Evolutionary conservation across 2,329 filamentous ascomycete species (phyloP), one percentile per base, ranked within the genome.

Genomic region (Colletotrichum aenigma): DNA sequence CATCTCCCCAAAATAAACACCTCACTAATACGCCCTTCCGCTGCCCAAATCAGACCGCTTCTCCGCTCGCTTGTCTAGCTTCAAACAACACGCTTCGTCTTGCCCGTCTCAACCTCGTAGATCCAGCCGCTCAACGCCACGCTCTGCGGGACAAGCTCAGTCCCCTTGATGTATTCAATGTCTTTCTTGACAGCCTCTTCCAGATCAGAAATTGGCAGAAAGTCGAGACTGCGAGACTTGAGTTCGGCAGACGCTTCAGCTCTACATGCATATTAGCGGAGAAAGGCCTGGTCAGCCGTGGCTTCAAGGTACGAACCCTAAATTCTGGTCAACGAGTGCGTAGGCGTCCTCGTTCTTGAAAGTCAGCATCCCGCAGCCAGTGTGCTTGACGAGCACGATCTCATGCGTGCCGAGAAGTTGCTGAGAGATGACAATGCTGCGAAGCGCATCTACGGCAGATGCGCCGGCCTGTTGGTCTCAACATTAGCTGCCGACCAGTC

Each of bases 351-450:
- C 87, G 77, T 94, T 91, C n/a, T 86, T 87, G 80, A 94, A 93
- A 0, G 89, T 94, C 67, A 94, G 83, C 93, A 94, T 95, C 3
- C 94, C 94, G 80, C 93, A 95, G 9, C 91, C 92, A 1, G 93
- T 94, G 77, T 95, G 93, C 86, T 95, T 95, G 79, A 96, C 87
- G 28, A 96, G 82, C 21, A 96, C 83, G 66, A 97, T 92, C 83
- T 96, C 94, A 2, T 89, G 88, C 0, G 95, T 97, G 10, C 93
- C 94, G 0, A 97, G 89, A 9, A 96, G 87, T 82, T 96, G 94
- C 84, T 97, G 89, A 1, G 94, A 96, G 80, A 97, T 95, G 76
- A 96, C 84, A 71, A 97, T 89, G 24, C 92, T 94, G 66, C 95
- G 92, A 9, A 96, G 87, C 0, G 93, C 93, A 72, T 96, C 94